phyloP scores from a whole-genome alignment of 2,329 filamentous ascomycete genomes.

The Colletotrichum trifolii region DNA sequence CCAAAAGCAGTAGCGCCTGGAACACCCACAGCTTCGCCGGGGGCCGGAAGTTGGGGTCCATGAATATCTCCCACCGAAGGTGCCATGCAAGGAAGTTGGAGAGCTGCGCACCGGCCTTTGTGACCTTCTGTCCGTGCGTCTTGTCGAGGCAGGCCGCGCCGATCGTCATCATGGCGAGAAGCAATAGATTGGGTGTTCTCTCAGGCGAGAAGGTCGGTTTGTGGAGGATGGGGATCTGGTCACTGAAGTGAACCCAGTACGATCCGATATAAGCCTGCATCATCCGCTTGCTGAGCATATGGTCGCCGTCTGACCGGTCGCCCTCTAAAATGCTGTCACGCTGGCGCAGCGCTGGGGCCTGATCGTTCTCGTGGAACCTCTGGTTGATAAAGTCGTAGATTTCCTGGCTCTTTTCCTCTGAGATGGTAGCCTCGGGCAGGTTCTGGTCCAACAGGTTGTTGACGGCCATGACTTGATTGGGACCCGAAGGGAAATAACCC shows the following conservation, averaged over 20 bases:
- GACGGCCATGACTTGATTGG: conserved; percentile 88
- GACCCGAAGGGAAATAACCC: conserved; percentile 68
- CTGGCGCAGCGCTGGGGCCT: conserved; percentile 77
- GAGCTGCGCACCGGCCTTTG: conserved; percentile 81
- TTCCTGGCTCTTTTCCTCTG: conserved; percentile 87
- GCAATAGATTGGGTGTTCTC: conserved; percentile 83
- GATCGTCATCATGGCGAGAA: conserved; percentile 91
- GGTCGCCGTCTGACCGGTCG: conserved; percentile 72
- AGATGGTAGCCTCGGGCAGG: conserved; percentile 82
- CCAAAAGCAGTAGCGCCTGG: conserved; percentile 87
- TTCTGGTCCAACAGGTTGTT: conserved; percentile 85
- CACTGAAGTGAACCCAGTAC: conserved; percentile 95
- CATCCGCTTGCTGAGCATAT: conserved; percentile 87
- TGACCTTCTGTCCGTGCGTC: conserved; percentile 78
- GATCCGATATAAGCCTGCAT: conserved; percentile 95
- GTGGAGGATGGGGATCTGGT: conserved; percentile 93
- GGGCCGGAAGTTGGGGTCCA: conserved; percentile 87
- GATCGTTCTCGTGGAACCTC: conserved; percentile 83
- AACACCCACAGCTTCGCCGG: conserved; percentile 97
- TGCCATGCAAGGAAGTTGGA: conserved; percentile 94
- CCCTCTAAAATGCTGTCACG: conserved; percentile 84
- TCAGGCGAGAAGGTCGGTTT: conserved; percentile 93
- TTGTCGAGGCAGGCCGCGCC: conserved; percentile 91
- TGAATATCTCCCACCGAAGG: conserved; percentile 95
- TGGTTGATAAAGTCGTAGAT: conserved; percentile 84